Conservation (phyloP, 1,284 basidiomycete genomes). For the Albatrellus sp. region DNA sequence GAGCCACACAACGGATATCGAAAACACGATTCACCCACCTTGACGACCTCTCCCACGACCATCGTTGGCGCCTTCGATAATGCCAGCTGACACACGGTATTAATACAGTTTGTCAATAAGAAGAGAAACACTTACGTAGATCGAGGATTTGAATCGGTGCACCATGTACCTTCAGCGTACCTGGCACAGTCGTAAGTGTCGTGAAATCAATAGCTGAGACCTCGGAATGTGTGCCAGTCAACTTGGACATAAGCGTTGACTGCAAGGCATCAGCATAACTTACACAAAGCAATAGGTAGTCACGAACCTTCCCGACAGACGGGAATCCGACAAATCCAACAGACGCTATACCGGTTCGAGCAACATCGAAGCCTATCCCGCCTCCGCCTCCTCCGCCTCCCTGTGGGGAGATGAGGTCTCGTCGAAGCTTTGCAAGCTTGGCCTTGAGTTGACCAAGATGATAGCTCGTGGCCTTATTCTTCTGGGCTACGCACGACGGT, state of each 20-base stretch:
- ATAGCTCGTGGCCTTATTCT: constrained; percentile 95
- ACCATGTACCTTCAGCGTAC: constrained; percentile 90
- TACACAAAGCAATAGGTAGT: not conserved
- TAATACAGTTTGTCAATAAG: constrained; percentile 8
- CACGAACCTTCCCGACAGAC: constrained; percentile 70
- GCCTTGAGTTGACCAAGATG: constrained; percentile 96
- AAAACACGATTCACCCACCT: constrained; percentile 32
- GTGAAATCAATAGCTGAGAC: constrained; percentile 99
- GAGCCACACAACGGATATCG: constrained; percentile 3
- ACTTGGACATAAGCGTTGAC: constrained; percentile 95
- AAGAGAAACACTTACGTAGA: constrained; percentile 44
- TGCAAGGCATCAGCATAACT: constrained; percentile 19
- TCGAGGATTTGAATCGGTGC: constrained; percentile 84
- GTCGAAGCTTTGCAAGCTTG: constrained; percentile 92
- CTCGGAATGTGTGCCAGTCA: constrained; percentile 96
- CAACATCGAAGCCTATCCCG: constrained; percentile 92
- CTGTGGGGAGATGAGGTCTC: constrained; percentile 82
- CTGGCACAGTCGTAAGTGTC: constrained; percentile 86
- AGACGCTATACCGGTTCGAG: constrained; percentile 90
- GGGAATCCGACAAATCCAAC: constrained; percentile 94
- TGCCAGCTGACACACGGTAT: constrained; percentile 55
- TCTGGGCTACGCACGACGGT: constrained; percentile 50
- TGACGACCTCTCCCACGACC: constrained; percentile 97
- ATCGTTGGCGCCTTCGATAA: constrained; percentile 98
- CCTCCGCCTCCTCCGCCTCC: constrained; percentile 79